Evolutionary conservation across 2,329 filamentous ascomycete genomes (phyloP).

Genomic region (Capronia epimyces): DNA sequence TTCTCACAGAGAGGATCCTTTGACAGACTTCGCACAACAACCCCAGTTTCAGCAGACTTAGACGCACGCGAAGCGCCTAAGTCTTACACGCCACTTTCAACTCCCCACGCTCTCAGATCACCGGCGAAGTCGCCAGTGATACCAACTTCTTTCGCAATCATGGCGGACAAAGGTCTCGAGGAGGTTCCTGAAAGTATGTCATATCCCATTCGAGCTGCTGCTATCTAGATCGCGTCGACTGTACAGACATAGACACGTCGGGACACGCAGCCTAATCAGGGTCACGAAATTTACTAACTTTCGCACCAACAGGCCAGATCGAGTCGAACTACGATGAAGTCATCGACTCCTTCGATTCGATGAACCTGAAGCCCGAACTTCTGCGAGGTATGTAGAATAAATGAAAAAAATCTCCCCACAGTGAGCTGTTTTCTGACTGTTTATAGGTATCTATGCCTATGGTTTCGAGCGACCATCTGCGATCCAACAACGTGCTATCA

Average conservation of each 20-base stretch:
- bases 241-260: constrained; percentile 5
- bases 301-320: constrained; percentile 70
- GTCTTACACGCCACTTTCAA: constrained; percentile 25
- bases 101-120: constrained; percentile 49
- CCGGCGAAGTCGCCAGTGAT: constrained; percentile 71
- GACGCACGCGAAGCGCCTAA: constrained; percentile 22
- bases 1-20: constrained; percentile 28
- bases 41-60: constrained; percentile 14
- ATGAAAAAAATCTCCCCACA: constrained; percentile 25
- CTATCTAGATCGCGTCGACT: neutral
- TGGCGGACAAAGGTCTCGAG: constrained; percentile 99
- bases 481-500: constrained; percentile 99
- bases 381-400: constrained; percentile 68
- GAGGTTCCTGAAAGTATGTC: constrained; percentile 89
- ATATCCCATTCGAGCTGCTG: constrained; percentile 4
- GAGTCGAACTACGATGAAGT: constrained; percentile 99
- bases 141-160: constrained; percentile 69
- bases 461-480: constrained; percentile 99
- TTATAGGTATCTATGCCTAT: constrained; percentile 87
- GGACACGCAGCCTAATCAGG: neutral
- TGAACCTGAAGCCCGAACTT: constrained; percentile 95
- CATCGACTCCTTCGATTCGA: constrained; percentile 97
- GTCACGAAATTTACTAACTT: constrained; percentile 9
- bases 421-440: constrained; percentile 10
- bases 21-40: constrained; percentile 12